phyloP scores from a whole-genome alignment of 495 filamentous ascomycete genomes.

The Penicillium coprophilum region DNA sequence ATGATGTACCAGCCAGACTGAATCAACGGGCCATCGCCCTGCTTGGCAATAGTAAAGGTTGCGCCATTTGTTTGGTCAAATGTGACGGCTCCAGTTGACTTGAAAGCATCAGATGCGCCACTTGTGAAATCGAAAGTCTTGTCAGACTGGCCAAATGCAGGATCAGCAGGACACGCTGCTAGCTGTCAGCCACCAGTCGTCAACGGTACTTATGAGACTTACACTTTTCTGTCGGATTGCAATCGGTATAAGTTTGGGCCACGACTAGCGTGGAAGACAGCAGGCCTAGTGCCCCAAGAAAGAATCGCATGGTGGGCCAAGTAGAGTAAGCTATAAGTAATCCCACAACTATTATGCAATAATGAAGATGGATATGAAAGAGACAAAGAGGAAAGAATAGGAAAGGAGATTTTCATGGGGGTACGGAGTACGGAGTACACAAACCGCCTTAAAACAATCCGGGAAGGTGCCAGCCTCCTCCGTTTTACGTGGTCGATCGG shows the following conservation, averaged over 20 bases:
- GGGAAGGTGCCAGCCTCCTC: slow-evolving; percentile 22
- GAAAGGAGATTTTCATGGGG: neutral
- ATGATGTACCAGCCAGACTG: slow-evolving; percentile 73
- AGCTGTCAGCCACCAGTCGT: slow-evolving; percentile 21
- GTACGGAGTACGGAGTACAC: too few relatives aligned
- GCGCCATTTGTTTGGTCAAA: slow-evolving; percentile 72
- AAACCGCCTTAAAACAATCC: neutral
- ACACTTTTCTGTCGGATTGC: slow-evolving; percentile 71
- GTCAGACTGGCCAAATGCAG: slow-evolving; percentile 77
- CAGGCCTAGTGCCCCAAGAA: slow-evolving; percentile 28
- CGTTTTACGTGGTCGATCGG: slow-evolving; percentile 20
- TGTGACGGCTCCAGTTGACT: slow-evolving; percentile 59
- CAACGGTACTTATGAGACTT: slow-evolving; percentile 24
- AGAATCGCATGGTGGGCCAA: slow-evolving; percentile 31
- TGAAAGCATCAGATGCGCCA: slow-evolving; percentile 68
- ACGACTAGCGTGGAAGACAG: slow-evolving; percentile 42
- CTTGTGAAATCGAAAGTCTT: slow-evolving; percentile 73
- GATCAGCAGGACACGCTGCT: slow-evolving; percentile 68
- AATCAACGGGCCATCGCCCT: slow-evolving; percentile 82
- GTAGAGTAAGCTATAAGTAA: slow-evolving; percentile 1
- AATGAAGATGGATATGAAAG: slow-evolving; percentile 1
- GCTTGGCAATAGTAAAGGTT: slow-evolving; percentile 76
- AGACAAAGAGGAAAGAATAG: slow-evolving; percentile 5
- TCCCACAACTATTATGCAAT: neutral
- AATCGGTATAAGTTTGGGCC: slow-evolving; percentile 74